These are phyloP conservation scores for Phaeosphaeria sp. DNA, from an alignment of 2,329 filamentous ascomycete genomes.

Conservation along the genomic window DNA sequence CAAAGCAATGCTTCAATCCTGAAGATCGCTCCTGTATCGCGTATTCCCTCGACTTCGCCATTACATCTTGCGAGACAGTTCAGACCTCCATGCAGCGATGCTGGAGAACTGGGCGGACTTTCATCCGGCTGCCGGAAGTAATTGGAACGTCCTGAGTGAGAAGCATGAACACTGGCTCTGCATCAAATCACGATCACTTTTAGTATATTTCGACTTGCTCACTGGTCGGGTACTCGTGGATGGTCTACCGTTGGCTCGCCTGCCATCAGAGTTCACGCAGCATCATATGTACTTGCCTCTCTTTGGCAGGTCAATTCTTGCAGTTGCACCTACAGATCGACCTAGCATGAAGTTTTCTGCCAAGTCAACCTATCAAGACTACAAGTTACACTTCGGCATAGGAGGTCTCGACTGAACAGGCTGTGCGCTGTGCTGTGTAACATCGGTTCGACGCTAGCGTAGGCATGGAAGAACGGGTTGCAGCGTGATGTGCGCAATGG, in stretches of 20 bases:
- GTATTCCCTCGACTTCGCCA: slow-evolving; percentile 13
- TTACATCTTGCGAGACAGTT: slow-evolving; percentile 7
- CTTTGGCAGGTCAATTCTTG: slow-evolving; percentile 52
- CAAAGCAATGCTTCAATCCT: slow-evolving; percentile 18
- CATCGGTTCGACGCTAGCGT: no score
- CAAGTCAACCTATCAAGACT: slow-evolving; percentile 25
- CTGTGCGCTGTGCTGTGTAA: no score
- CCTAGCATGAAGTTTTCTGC: slow-evolving; percentile 53
- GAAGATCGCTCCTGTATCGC: slow-evolving; percentile 25
- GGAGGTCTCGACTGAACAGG: no score
- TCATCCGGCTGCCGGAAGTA: background rate
- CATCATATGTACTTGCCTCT: slow-evolving; percentile 53
- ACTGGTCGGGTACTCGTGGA: slow-evolving; percentile 61
- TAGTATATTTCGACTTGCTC: slow-evolving; percentile 57
- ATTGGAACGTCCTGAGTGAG: slow-evolving; percentile 17
- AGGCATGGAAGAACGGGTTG: no score
- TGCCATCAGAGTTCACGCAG: slow-evolving; percentile 55
- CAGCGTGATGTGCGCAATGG: no score
- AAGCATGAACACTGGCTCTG: slow-evolving; percentile 44
- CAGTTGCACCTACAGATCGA: slow-evolving; percentile 52
- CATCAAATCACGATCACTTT: slow-evolving; percentile 16
- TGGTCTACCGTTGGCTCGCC: slow-evolving; percentile 56
- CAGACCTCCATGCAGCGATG: slow-evolving; percentile 24
- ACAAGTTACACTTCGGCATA: slow-evolving; percentile 55
- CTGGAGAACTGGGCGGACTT: slow-evolving; percentile 28